Evolutionary conservation across 257 asterid species (phyloP).

Genomic region (Primulina tabacum): DNA sequence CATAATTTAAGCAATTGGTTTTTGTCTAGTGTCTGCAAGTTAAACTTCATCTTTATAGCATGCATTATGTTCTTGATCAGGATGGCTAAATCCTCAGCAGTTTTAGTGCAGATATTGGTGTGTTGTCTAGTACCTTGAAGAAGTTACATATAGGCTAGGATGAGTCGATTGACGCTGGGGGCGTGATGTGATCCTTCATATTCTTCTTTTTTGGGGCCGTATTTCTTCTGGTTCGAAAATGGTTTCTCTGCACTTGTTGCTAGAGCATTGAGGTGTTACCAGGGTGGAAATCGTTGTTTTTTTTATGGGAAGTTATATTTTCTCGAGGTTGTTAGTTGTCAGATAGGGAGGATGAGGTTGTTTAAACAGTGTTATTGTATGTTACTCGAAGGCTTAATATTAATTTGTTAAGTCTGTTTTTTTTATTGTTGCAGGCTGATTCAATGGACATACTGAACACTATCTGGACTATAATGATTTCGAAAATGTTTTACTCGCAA

Average conservation of each 20-base stretch:
- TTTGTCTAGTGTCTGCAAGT: slow-evolving; percentile 1
- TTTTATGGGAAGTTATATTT: background rate
- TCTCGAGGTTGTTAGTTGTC: slow-evolving; percentile 17
- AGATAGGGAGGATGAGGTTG: slow-evolving; percentile 6
- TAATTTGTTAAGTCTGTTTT: too few relatives aligned
- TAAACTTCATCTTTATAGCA: background rate
- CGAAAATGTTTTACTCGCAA: too few relatives aligned
- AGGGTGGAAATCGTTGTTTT: background rate
- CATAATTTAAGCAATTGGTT: slow-evolving; percentile 19
- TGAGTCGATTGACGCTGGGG: background rate
- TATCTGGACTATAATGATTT: background rate
- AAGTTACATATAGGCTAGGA: background rate
- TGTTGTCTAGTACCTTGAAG: slow-evolving; percentile 14
- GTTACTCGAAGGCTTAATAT: background rate
- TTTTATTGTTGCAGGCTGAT: background rate
- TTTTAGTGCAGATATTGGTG: slow-evolving; percentile 12
- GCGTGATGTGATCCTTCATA: background rate
- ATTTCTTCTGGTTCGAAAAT: background rate
- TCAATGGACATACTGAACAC: background rate
- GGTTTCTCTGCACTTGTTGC: slow-evolving; percentile 6
- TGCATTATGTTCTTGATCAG: slow-evolving; percentile 26
- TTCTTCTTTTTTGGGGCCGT: background rate
- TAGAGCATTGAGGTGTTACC: slow-evolving; percentile 21
- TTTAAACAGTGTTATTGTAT: background rate
- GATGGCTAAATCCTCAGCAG: slow-evolving; percentile 1